Percentiles rank a stretch among this genome's conserved stretches.
Evolutionary conservation across 495 filamentous ascomycete species (phyloP).

Genomic region (Bathelium albidoporum): DNA sequence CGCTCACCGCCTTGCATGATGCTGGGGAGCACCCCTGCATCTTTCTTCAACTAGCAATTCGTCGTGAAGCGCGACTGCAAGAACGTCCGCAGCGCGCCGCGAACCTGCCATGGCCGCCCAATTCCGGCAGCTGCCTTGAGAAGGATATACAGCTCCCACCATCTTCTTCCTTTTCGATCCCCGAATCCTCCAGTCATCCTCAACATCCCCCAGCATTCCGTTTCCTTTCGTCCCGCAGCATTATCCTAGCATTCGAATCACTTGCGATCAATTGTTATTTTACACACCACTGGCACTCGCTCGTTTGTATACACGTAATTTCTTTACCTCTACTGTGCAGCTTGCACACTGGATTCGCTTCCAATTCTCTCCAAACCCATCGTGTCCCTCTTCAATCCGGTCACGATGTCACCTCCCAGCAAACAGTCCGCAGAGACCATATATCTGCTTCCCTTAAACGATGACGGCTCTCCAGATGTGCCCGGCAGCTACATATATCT

Average conservation of each 20-base stretch:
- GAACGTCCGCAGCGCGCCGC: neutral
- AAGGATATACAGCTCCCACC: neutral
- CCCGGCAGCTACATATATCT: slow-evolving; percentile 85
- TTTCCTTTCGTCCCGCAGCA: neutral
- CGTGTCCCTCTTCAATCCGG: neutral
- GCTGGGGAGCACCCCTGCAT: neutral
- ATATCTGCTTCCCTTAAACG: slow-evolving; percentile 80
- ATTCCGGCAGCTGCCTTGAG: neutral
- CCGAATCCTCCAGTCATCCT: neutral
- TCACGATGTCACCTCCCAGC: slow-evolving; percentile 13
- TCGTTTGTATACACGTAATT: neutral
- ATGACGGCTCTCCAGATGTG: slow-evolving; percentile 85
- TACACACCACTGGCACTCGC: neutral
- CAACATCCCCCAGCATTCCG: too few relatives aligned
- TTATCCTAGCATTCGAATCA: neutral
- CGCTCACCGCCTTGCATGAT: neutral
- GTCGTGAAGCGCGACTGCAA: neutral
- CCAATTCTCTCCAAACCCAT: neutral
- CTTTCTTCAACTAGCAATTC: neutral
- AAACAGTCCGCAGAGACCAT: slow-evolving; percentile 33
- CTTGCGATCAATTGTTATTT: neutral
- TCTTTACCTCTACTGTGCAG: neutral
- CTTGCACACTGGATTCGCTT: neutral
- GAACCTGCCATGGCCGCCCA: neutral
- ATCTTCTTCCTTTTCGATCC: neutral